phyloP scores from a whole-genome alignment of 225 moss, liverwort and hornwort genomes.

The Rhytidiadelphus loreus region DNA sequence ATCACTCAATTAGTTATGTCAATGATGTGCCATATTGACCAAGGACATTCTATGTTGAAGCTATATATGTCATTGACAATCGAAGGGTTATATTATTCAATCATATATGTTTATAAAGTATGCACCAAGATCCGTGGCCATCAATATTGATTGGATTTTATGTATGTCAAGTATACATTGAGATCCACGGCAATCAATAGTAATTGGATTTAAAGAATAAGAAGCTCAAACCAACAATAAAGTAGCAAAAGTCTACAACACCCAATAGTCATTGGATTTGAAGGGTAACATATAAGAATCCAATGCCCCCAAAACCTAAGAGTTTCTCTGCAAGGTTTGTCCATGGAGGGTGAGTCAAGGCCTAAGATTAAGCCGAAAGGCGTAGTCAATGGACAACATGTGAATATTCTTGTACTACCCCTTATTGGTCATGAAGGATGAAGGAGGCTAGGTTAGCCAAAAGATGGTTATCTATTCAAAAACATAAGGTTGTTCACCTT shows the following conservation, averaged over 20 bases:
- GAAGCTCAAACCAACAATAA: not conserved
- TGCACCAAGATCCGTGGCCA: fast-evolving
- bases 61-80: not conserved
- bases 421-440: too few species aligned
- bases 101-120: too few species aligned
- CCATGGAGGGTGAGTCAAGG: too few species aligned
- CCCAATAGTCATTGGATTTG: not conserved
- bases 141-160: not conserved
- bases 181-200: fast-evolving
- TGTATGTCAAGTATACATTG: fast-evolving
- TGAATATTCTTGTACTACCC: too few species aligned
- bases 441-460: too few species aligned
- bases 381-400: too few species aligned
- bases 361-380: too few species aligned
- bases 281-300: not conserved
- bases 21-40: not conserved
- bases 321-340: too few species aligned
- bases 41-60: fast-evolving
- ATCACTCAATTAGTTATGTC: not conserved
- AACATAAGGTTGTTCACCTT: too few species aligned
- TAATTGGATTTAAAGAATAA: not conserved
- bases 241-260: not conserved
- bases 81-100: not conserved
- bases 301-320: too few species aligned
- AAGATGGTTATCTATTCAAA: too few species aligned